phyloP scores from a whole-genome alignment of 1,139 yeast species.

The Debaryomyces psychrophilus region DNA sequence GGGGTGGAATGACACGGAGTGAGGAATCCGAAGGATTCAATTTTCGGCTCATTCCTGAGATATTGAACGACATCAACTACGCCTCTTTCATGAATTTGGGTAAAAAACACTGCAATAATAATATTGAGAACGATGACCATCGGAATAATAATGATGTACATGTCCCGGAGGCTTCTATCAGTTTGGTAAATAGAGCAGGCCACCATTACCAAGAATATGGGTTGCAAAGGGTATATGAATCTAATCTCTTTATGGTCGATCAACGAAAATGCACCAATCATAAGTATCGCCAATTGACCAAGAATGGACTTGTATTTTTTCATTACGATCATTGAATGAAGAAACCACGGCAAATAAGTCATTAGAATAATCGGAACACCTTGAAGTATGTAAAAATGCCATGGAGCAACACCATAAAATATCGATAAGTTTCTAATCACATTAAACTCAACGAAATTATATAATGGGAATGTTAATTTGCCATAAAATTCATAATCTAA shows the following conservation, averaged over 20 bases:
- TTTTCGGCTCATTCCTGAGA: conserved; percentile 46
- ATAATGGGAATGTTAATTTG: conserved; percentile 59
- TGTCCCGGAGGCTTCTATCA: conserved; percentile 9
- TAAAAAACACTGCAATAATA: conserved; percentile 53
- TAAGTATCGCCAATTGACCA: conserved; percentile 37
- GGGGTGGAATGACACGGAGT: conserved; percentile 99
- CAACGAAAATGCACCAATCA: conserved; percentile 58
- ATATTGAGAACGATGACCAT: conserved; percentile 34
- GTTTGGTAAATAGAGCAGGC: conserved; percentile 16
- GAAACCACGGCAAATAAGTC: conserved; percentile 62
- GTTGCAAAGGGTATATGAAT: conserved; percentile 85
- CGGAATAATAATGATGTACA: conserved; percentile 3
- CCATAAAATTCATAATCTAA: conserved; percentile 69
- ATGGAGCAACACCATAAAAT: conserved; percentile 84
- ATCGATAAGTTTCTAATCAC: conserved; percentile 70
- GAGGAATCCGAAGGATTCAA: conserved; percentile 68
- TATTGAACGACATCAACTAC: conserved; percentile 67
- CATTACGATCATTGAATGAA: conserved; percentile 20
- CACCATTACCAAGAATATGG: conserved; percentile 53
- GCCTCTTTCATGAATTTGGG: conserved; percentile 80
- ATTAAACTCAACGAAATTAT: conserved; percentile 76
- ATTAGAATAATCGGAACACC: conserved; percentile 77
- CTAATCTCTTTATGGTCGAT: conserved; percentile 89
- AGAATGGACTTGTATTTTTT: conserved; percentile 18
- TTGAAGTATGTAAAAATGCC: conserved; percentile 84